Percentiles rank a stretch among this genome's conserved stretches.
Conservation (phyloP, 2,329 filamentous ascomycete species). For the Trichoderma pleuroti region DNA sequence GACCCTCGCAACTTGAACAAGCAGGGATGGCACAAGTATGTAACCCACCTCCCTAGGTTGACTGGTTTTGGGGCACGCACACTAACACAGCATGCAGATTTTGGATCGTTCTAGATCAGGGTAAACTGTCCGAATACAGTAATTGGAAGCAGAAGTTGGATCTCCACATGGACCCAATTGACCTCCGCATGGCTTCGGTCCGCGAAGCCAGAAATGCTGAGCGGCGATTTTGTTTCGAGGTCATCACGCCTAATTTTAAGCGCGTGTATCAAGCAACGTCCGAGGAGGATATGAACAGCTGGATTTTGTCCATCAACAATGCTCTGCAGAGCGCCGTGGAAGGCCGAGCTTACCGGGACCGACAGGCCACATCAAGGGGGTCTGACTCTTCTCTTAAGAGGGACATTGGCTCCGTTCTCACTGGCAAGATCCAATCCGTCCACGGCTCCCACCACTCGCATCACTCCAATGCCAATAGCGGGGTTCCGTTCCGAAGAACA, state of each 20-base stretch:
- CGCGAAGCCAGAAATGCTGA: conserved; percentile 93
- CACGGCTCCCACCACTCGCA: conserved; percentile 51
- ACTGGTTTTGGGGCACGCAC: neutral
- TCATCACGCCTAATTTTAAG: conserved; percentile 94
- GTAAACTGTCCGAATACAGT: conserved; percentile 94
- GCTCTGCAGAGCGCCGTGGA: conserved; percentile 95
- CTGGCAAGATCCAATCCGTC: conserved; percentile 80
- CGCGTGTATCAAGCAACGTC: conserved; percentile 96
- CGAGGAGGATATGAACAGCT: conserved; percentile 95
- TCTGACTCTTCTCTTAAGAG: conserved; percentile 62
- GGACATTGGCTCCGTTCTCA: conserved; percentile 89
- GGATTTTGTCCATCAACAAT: conserved; percentile 96
- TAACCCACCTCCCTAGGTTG: neutral
- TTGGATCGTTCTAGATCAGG: conserved; percentile 97
- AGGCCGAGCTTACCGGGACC: conserved; percentile 61
- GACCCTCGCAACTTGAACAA: conserved; percentile 95
- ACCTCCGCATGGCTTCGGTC: conserved; percentile 93
- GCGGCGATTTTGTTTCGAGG: conserved; percentile 93
- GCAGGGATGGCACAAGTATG: conserved; percentile 95
- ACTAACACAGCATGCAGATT: conserved; percentile 56
- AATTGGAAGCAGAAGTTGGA: conserved; percentile 99
- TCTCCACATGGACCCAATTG: conserved; percentile 96
- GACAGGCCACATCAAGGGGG: conserved; percentile 38
- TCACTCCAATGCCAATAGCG: conserved; percentile 41
- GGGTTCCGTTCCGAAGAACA: conserved; percentile 73